These are phyloP conservation scores for Abortiporus biennis DNA, from an alignment of 1,284 basidiomycete genomes.

Conservation along the genomic window DNA sequence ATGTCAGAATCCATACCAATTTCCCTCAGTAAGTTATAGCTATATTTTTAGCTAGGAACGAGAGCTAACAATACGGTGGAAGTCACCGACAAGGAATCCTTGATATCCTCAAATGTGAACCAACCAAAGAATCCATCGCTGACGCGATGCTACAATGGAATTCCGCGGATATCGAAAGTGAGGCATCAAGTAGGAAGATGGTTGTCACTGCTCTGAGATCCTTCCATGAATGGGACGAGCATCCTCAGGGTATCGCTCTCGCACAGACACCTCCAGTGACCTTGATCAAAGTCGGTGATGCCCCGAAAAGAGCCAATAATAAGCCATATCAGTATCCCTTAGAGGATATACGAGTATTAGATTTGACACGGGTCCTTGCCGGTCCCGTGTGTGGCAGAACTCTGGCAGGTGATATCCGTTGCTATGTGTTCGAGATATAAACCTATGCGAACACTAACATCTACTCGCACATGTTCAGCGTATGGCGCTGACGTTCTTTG, in stretches of 20 bases:
- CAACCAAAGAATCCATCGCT: conserved; percentile 34
- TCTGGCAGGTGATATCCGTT: conserved; percentile 41
- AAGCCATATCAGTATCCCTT: conserved; percentile 28
- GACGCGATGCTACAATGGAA: conserved; percentile 38
- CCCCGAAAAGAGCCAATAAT: conserved; percentile 29
- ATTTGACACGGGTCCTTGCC: conserved; percentile 54
- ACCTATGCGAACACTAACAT: too few relatives aligned
- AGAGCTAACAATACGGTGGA: too few relatives aligned
- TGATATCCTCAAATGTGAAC: conserved; percentile 33
- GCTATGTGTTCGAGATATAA: too few relatives aligned
- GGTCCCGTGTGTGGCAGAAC: conserved; percentile 52
- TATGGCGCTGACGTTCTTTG: conserved; percentile 59
- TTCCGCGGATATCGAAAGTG: conserved; percentile 45
- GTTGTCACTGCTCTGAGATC: conserved; percentile 49
- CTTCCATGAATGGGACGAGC: conserved; percentile 43
- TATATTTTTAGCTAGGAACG: not conserved
- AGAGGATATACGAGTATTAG: conserved; percentile 46
- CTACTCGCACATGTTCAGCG: conserved; percentile 25
- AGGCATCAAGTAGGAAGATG: conserved; percentile 39
- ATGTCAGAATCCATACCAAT: conserved; percentile 56
- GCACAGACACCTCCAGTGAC: conserved; percentile 33
- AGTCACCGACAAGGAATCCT: conserved; percentile 52
- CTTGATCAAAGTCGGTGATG: conserved; percentile 42
- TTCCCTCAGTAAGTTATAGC: conserved; percentile 51
- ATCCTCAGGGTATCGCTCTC: conserved; percentile 41